phyloP scores from a whole-genome alignment of 306 rosid species.

The Rosa chinensis region DNA sequence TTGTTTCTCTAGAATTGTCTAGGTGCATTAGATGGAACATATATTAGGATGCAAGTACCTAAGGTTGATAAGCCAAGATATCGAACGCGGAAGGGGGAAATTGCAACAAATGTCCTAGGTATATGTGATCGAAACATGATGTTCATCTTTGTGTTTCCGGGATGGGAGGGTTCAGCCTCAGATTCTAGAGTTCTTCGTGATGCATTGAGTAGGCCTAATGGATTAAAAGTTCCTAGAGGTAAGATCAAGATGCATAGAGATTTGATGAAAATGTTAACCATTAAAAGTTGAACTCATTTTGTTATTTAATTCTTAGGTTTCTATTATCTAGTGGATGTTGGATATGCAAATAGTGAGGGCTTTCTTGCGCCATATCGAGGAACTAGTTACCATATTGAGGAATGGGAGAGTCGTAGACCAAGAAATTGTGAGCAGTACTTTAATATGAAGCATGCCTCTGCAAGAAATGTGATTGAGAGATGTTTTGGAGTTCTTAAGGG shows the following conservation, averaged over 20 bases:
- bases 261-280: background rate
- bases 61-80: background rate
- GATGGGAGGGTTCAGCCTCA: background rate
- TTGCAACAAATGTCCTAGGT: background rate
- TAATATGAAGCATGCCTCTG: background rate
- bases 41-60: background rate
- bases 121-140: background rate
- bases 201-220: background rate
- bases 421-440: background rate
- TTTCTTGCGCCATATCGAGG: background rate
- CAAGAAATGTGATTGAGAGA: background rate
- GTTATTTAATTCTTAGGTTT: background rate
- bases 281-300: background rate
- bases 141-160: background rate
- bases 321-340: background rate
- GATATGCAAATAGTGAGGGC: background rate
- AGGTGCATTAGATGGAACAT: background rate
- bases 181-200: background rate
- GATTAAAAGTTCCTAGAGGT: background rate
- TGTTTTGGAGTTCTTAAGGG: background rate
- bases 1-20: background rate
- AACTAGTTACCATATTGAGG: no score
- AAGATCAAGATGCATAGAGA: background rate
- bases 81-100: background rate
- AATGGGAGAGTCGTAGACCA: background rate